Conservation (phyloP, 2,329 filamentous ascomycete genomes). For the Aspergillus sp. region DNA sequence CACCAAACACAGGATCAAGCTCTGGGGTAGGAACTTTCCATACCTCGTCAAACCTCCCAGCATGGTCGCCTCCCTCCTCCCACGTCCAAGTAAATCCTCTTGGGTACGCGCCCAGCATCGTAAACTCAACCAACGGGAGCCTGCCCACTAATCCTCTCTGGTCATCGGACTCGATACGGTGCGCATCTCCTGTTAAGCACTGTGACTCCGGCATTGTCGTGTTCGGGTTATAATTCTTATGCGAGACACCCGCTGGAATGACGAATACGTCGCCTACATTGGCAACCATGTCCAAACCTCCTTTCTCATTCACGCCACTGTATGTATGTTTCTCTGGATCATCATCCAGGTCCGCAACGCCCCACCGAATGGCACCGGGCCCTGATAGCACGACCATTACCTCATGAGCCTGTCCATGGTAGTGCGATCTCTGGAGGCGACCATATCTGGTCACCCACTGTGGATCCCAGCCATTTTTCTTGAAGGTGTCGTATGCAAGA, state of each 20-base stretch:
- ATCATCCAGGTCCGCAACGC: slow-evolving; percentile 48
- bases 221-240: slow-evolving; percentile 50
- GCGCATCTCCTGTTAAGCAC: slow-evolving; percentile 43
- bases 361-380: slow-evolving; percentile 55
- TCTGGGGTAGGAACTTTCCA: slow-evolving; percentile 49
- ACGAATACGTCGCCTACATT: slow-evolving; percentile 59
- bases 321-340: slow-evolving; percentile 15
- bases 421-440: slow-evolving; percentile 56
- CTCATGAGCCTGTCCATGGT: slow-evolving; percentile 58
- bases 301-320: slow-evolving; percentile 39
- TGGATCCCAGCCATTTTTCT: slow-evolving; percentile 52
- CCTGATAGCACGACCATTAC: slow-evolving; percentile 59
- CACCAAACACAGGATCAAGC: slow-evolving; percentile 51
- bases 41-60: slow-evolving; percentile 36
- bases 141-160: slow-evolving; percentile 35
- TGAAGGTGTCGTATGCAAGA: slow-evolving; percentile 47
- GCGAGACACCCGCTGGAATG: slow-evolving; percentile 56
- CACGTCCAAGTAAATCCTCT: slow-evolving; percentile 53
- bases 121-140: slow-evolving; percentile 47
- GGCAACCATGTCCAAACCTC: slow-evolving; percentile 52
- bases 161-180: slow-evolving; percentile 35
- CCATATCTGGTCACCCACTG: slow-evolving; percentile 61
- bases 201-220: slow-evolving; percentile 35
- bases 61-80: slow-evolving; percentile 42
- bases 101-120: slow-evolving; percentile 61